Conservation (phyloP, 2,329 filamentous ascomycete genomes). For the Sporothrix inflata region DNA sequence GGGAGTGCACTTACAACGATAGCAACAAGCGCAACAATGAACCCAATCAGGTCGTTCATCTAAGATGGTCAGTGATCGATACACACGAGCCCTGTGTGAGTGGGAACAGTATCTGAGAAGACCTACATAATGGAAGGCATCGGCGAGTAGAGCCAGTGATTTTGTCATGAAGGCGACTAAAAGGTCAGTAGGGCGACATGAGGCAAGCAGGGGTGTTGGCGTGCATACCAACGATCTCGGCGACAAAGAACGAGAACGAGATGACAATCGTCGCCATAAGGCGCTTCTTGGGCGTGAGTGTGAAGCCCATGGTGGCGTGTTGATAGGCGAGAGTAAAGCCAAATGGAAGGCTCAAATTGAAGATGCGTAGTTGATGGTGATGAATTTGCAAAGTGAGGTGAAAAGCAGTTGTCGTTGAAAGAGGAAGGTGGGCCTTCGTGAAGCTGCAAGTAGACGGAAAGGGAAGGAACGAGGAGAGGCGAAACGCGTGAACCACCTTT, state of each 20-base stretch:
- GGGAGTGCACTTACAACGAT: constrained; percentile 54
- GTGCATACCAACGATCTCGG: constrained; percentile 52
- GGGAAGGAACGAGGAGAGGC: constrained; percentile 7
- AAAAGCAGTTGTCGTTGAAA: background rate
- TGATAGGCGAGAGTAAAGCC: background rate
- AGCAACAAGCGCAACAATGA: constrained; percentile 67
- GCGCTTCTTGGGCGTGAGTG: constrained; percentile 49
- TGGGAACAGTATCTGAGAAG: too few species aligned
- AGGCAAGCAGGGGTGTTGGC: constrained; percentile 24
- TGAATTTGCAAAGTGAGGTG: background rate
- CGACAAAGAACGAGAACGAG: constrained; percentile 55
- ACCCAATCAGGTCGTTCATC: constrained; percentile 73
- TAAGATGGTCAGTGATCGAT: constrained; percentile 41
- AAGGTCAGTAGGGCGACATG: background rate
- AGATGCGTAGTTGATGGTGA: background rate
- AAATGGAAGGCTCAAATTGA: background rate
- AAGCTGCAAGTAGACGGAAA: background rate
- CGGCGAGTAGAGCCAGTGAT: constrained; percentile 73
- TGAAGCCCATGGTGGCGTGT: constrained; percentile 42
- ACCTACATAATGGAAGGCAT: constrained; percentile 76
- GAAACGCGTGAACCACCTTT: background rate
- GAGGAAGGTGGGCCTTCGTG: background rate
- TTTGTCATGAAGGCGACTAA: constrained; percentile 69
- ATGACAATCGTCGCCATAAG: constrained; percentile 54
- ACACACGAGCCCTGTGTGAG: constrained; percentile 45